Conservation (phyloP, 2,329 filamentous ascomycete species). For the Alternaria sp. region DNA sequence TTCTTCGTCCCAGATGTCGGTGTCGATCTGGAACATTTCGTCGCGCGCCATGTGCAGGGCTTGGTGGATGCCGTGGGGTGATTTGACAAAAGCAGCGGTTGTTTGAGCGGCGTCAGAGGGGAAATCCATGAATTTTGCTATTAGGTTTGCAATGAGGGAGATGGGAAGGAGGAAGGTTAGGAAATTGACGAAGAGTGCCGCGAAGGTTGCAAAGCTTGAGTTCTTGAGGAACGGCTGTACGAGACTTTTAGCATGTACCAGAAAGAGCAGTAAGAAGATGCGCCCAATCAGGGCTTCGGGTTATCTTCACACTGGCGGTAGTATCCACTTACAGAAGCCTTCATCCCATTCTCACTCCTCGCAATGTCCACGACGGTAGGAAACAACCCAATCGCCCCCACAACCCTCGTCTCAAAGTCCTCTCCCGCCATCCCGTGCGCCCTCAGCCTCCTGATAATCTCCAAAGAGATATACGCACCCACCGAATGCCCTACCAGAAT, state of each 20-base stretch:
- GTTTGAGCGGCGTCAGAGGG: conserved; percentile 56
- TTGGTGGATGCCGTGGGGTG: conserved; percentile 60
- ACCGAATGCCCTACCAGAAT: conserved; percentile 59
- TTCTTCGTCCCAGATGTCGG: conserved; percentile 66
- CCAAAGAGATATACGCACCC: conserved; percentile 57
- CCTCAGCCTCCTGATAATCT: conserved; percentile 51
- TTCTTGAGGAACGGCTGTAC: conserved; percentile 39
- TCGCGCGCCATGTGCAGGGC: conserved; percentile 67
- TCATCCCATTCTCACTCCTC: conserved; percentile 55
- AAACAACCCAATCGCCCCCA: conserved; percentile 55
- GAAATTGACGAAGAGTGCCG: conserved; percentile 52
- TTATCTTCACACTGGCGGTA: conserved; percentile 47
- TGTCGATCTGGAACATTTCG: conserved; percentile 65
- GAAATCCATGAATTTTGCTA: conserved; percentile 56
- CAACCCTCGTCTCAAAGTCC: conserved; percentile 36
- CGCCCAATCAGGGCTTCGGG: conserved; percentile 50
- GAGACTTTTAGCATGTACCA: conserved; percentile 12
- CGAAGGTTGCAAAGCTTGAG: conserved; percentile 37
- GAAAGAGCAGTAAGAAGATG: neutral
- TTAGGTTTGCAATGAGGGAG: conserved; percentile 51
- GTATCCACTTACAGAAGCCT: conserved; percentile 48
- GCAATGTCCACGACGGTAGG: conserved; percentile 59
- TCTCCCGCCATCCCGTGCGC: conserved; percentile 33
- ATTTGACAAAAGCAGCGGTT: conserved; percentile 62
- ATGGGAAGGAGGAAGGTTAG: conserved; percentile 56